These are phyloP conservation scores for Stramenopiles sp. DNA, from an alignment of 352 stramenopile species.

Conservation along the genomic window DNA sequence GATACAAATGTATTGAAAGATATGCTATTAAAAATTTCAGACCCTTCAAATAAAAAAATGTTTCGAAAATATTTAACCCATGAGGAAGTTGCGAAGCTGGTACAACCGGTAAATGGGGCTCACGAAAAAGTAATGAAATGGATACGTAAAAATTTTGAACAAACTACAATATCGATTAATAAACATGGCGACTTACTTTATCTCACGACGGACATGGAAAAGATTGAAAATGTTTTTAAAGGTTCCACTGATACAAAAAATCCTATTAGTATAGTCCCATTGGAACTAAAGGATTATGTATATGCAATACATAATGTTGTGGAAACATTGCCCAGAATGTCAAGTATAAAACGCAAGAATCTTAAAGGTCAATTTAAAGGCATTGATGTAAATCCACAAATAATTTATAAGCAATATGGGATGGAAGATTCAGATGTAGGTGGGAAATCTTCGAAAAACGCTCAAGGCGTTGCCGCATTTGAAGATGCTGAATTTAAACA, in stretches of 20 bases:
- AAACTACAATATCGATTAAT: background rate
- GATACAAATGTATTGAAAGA: background rate
- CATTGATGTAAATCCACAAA: background rate
- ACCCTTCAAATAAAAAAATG: background rate
- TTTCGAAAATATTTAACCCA: background rate
- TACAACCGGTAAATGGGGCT: background rate
- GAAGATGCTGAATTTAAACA: background rate
- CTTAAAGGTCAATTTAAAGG: background rate
- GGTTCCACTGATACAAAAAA: background rate
- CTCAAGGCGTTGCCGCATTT: slow-evolving; percentile 2
- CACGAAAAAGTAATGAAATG: background rate
- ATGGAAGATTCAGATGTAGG: background rate
- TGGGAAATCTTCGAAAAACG: background rate
- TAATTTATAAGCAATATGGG: background rate
- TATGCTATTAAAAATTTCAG: background rate
- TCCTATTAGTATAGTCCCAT: background rate
- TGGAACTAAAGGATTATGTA: background rate
- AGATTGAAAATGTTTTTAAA: background rate
- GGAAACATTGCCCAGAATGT: background rate
- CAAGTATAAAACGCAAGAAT: background rate
- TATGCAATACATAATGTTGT: background rate
- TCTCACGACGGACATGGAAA: background rate
- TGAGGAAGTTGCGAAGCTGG: background rate
- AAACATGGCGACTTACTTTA: background rate
- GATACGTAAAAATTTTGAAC: background rate